Base-by-base conservation (phyloP, 306 rosid species). In the Cucurbita pepo region DNA sequence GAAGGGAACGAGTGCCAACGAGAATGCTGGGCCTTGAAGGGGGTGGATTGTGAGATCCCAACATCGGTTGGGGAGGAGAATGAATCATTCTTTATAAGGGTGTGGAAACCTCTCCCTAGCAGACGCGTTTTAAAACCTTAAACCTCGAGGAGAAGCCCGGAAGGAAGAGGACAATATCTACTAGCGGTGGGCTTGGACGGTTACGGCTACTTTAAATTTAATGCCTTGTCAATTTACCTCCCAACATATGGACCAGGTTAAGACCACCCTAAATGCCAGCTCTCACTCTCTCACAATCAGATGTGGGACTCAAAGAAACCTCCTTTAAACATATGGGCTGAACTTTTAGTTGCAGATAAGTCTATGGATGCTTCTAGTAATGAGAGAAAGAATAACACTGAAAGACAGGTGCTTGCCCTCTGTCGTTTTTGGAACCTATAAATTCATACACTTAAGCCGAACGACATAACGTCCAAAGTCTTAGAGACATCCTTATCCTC, bases 321-420 rank as follows among this genome's bases (percentile, higher is more conserved):
- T 69, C 73, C 73, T 69, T 69, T 69, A 69, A 57, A 7, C 72
- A 66, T 66, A 66, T 66, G 72, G 56, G 41, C 40, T 45, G n/a
- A 18, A 19, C 22, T 66, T 65, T 43, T 3, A 19, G 10, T 21
- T 12, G 54, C 72, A 65, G 72, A 65, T 38, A 44, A 47, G 40
- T 21, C 57, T 52, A 48, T 48, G 41, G 57, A 69, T 69, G 73
- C 44, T 69, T 69, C 57, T 8, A 47, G 57, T 25, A 10, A 47
- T 67, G 21, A 67, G 73, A 14, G 14, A 67, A 48, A 25, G 43
- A 67, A 67, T 67, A 48, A 48, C 73, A 69, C 43, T 69, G 73
- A 69, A 69, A 25, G 57, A 69, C 73, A 22, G 57, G 57, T 69
- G 11, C 56, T 66, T 45, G 18, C 18, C 38, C 73, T 45, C 41